Conservation (phyloP, 768 basidiomycete genomes). For the Pleurotus salmoneostramineus region DNA sequence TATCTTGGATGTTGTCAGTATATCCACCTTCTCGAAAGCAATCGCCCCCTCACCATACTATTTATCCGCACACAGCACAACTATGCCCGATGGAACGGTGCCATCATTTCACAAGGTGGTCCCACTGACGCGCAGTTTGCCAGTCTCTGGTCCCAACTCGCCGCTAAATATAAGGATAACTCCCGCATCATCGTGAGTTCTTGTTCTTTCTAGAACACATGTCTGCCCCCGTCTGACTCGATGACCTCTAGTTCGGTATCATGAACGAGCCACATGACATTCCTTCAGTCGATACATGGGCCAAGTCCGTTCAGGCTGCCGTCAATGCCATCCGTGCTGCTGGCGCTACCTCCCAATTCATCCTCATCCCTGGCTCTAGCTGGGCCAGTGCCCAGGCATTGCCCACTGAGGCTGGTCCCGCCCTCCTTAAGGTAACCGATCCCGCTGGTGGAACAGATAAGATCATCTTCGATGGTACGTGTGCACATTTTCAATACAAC, state of each 20-base stretch:
- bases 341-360: constrained; percentile 50
- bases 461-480: constrained; percentile 44
- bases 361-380: constrained; percentile 45
- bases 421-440: constrained; percentile 36
- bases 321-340: constrained; percentile 57
- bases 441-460: constrained; percentile 35
- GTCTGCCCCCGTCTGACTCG: not conserved
- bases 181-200: constrained; percentile 33
- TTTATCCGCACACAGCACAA: constrained; percentile 36
- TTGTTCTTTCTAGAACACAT: constrained; percentile 16
- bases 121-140: constrained; percentile 50
- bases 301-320: constrained; percentile 43
- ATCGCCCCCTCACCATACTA: not conserved
- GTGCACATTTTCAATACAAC: not conserved
- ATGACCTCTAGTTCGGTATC: constrained; percentile 18
- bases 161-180: constrained; percentile 40
- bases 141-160: constrained; percentile 49
- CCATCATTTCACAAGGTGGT: constrained; percentile 55
- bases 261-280: constrained; percentile 67
- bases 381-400: constrained; percentile 27
- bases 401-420: constrained; percentile 41
- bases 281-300: constrained; percentile 40
- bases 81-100: constrained; percentile 56
- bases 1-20: constrained; percentile 45
- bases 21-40: not conserved